A percentile compares a stretch with the other conserved stretches of the same genome.
Conservation (phyloP, 192 early-diverging fungal species). For the Paraglomus occultum region DNA sequence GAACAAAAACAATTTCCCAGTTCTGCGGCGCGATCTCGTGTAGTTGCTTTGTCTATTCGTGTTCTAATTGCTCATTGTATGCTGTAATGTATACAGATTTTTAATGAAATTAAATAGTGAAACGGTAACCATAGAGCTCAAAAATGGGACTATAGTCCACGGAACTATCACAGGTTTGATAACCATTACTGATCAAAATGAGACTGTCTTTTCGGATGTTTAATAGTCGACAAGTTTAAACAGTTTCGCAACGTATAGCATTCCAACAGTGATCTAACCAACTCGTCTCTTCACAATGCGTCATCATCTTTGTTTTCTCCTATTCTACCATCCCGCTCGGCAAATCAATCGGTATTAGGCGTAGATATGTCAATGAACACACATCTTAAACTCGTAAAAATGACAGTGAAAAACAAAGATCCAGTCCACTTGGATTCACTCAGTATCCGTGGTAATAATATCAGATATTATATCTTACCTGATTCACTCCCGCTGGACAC, state of each 20-base stretch:
- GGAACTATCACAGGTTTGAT: conserved; percentile 82
- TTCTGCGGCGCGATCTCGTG: no score
- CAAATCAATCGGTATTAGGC: conserved; percentile 40
- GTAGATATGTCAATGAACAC: conserved; percentile 99
- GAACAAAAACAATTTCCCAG: background rate
- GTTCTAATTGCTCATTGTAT: no score
- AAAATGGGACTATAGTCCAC: conserved; percentile 96
- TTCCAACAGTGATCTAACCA: background rate
- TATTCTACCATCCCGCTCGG: background rate
- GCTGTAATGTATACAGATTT: conserved; percentile 61
- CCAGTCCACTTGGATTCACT: conserved; percentile 89
- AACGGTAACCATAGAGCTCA: conserved; percentile 98
- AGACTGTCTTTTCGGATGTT: no score
- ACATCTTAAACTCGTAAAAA: conserved; percentile 97
- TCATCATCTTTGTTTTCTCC: background rate
- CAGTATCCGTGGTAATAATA: conserved; percentile 92
- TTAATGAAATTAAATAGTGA: conserved; percentile 97
- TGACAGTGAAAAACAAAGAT: conserved; percentile 94
- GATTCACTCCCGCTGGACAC: conserved; percentile 95
- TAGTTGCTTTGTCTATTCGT: no score
- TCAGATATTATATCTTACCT: conserved; percentile 94
- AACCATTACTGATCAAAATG: background rate
- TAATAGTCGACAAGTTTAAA: background rate
- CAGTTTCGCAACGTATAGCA: background rate
- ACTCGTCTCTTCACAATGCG: background rate